Base-by-base conservation (phyloP, 2,329 filamentous ascomycete species). In the Microascus cirrosus region DNA sequence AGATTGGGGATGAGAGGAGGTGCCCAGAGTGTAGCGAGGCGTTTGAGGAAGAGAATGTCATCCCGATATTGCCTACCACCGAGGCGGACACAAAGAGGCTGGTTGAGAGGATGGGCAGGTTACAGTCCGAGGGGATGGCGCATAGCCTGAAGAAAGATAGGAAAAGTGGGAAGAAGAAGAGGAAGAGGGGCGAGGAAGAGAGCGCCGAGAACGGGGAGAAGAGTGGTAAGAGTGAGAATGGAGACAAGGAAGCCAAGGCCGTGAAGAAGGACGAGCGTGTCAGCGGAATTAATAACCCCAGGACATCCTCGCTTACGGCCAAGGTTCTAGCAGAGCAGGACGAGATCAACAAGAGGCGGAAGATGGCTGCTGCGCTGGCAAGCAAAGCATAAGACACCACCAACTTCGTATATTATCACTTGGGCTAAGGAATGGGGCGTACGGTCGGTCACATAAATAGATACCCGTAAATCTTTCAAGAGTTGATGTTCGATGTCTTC, bases 301-400 rank as follows among this genome's bases (percentile, higher is more conserved):
- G 89, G 58, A 94, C 94, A 0, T 92, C 93, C 0, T 87, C 85
- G 3, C 73, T 99, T 51, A 95, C 93, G 0, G 89, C 88, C 0
- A 91, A 86, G 64, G 92, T 99, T 0, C 70, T 97, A 28, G 86
- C 87, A 25, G 93, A 97, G 66, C 90, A 96, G 69, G 88, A 93
- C 55, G 84, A 87, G 65, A 79, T 82, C 58, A 91, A 90, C 63
- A 96, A 93, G 73, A 77, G 86, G 63, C 78, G 89, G 60, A 95
- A 89, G 67, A 65, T 90, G 63, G 84, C 67, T 1, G 63, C 69
- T 1, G 63, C 69, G 8, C 24, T 57, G 18, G 32, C 50, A 12
- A 36, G 48, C 36, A 57, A 52, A 35, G 52, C 34, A 53, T 11
- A 22, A 24, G 25, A 11, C 20, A 4, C 24, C 6, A 5, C 3